A percentile compares a stretch with the other conserved stretches of the same genome.
Evolutionary conservation across 1,284 basidiomycete genomes (phyloP).

Genomic region (Austroboletus novae-zelandiae): DNA sequence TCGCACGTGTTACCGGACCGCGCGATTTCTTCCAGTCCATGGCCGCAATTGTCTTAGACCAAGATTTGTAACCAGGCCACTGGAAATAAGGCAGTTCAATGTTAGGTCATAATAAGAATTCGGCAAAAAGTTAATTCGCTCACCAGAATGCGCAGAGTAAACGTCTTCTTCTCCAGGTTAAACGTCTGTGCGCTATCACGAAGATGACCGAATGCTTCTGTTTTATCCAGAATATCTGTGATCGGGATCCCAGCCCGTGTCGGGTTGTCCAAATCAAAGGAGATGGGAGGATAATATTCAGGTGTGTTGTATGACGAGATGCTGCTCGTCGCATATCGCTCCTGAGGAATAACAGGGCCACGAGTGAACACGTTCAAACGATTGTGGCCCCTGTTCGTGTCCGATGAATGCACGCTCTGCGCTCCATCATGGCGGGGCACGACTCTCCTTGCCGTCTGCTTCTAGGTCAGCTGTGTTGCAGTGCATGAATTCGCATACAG

Average conservation of each 20-base stretch:
- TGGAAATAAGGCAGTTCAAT: conserved; percentile 1
- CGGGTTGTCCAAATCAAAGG: conserved; percentile 20
- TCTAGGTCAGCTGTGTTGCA: conserved; percentile 18
- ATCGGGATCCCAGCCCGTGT: conserved; percentile 21
- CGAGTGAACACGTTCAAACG: conserved; percentile 11
- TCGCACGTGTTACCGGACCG: conserved; percentile 34
- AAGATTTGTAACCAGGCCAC: conserved; percentile 34
- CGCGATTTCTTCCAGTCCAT: conserved; percentile 31
- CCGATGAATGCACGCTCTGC: conserved; percentile 10
- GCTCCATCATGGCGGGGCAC: conserved; percentile 13
- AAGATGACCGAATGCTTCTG: conserved; percentile 11
- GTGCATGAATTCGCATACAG: conserved; percentile 1
- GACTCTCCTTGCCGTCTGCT: conserved; percentile 20
- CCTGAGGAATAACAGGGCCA: conserved; percentile 23
- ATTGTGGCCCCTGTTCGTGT: conserved; percentile 1
- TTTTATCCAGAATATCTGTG: conserved; percentile 19
- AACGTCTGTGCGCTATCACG: conserved; percentile 13
- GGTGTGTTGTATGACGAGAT: conserved; percentile 4
- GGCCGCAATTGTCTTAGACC: conserved; percentile 29
- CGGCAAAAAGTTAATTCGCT: neutral
- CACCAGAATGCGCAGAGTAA: conserved; percentile 30
- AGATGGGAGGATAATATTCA: conserved; percentile 8
- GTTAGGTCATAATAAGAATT: neutral
- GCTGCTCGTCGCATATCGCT: conserved; percentile 18
- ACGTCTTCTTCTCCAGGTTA: conserved; percentile 26